Conservation (phyloP, 805 yeast genomes). For the Monosporozyma yasuniensis region DNA sequence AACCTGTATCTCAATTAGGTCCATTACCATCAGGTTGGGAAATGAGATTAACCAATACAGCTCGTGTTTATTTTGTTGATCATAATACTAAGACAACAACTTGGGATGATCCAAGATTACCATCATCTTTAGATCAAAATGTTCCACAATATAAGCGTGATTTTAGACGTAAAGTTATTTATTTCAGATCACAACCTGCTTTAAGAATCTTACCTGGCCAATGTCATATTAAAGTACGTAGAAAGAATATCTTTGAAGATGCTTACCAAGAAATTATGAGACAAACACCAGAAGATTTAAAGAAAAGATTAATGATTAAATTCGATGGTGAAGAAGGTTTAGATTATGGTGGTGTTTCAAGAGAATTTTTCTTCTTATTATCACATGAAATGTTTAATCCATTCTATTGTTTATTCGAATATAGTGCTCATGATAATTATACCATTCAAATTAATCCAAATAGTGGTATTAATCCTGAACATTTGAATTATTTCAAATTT, state of each 20-base stretch:
- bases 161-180: constrained; percentile 92
- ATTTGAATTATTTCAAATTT: constrained; percentile 92
- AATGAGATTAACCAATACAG: constrained; percentile 97
- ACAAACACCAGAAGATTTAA: constrained; percentile 96
- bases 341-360: constrained; percentile 98
- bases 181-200: constrained; percentile 97
- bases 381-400: constrained; percentile 99
- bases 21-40: constrained; percentile 99
- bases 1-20: constrained; percentile 94
- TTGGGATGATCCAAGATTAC: constrained; percentile 99
- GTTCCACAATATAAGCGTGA: constrained; percentile 99
- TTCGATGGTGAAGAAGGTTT: constrained; percentile 99
- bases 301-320: constrained; percentile 94
- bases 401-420: constrained; percentile 92
- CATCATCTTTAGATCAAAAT: constrained; percentile 92
- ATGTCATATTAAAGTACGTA: constrained; percentile 94
- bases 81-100: constrained; percentile 98
- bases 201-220: constrained; percentile 95
- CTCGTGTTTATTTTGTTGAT: constrained; percentile 96
- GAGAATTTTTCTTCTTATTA: constrained; percentile 92
- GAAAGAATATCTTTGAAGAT: constrained; percentile 94
- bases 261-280: constrained; percentile 98
- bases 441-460: constrained; percentile 97
- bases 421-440: constrained; percentile 95
- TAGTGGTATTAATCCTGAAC: constrained; percentile 95